Conservation (phyloP, 805 yeast genomes). For the Myxozyma melibiosi region DNA sequence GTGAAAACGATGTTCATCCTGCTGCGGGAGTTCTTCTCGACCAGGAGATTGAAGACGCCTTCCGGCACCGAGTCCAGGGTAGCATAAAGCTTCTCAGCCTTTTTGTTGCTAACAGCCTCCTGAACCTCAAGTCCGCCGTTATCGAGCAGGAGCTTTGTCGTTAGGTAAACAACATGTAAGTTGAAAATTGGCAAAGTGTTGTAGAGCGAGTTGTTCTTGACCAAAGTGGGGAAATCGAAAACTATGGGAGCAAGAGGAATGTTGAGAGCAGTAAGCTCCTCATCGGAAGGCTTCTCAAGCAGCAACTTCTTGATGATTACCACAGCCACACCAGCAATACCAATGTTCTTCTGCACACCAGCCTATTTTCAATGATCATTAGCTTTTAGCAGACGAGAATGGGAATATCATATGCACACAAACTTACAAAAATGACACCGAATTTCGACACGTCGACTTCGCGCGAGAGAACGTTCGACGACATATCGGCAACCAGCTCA, state of each 20-base stretch:
- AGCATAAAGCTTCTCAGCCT: constrained; percentile 65
- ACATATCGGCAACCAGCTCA: constrained; percentile 91
- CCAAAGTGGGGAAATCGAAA: constrained; percentile 81
- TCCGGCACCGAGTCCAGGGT: constrained; percentile 68
- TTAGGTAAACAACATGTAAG: constrained; percentile 80
- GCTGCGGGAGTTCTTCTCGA: constrained; percentile 65
- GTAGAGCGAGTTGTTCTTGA: constrained; percentile 87
- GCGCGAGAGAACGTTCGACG: constrained; percentile 86
- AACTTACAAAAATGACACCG: constrained; percentile 68
- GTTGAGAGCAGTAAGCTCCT: constrained; percentile 56
- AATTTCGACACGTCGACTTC: constrained; percentile 77
- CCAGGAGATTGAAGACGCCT: constrained; percentile 63
- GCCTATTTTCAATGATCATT: constrained; percentile 49
- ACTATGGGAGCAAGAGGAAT: constrained; percentile 89
- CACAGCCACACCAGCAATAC: constrained; percentile 91
- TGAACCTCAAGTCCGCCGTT: constrained; percentile 75
- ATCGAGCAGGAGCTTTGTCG: constrained; percentile 60
- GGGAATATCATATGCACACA: not conserved
- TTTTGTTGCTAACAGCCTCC: constrained; percentile 57
- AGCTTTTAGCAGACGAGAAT: not conserved
- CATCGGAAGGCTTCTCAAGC: constrained; percentile 62
- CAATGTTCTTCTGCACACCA: constrained; percentile 98
- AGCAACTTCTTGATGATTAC: constrained; percentile 85
- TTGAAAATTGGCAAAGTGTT: constrained; percentile 96
- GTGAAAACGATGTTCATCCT: constrained; percentile 94